These are phyloP conservation scores for Suillus alpinus DNA, from an alignment of 768 basidiomycete genomes.

Conservation along the genomic window DNA sequence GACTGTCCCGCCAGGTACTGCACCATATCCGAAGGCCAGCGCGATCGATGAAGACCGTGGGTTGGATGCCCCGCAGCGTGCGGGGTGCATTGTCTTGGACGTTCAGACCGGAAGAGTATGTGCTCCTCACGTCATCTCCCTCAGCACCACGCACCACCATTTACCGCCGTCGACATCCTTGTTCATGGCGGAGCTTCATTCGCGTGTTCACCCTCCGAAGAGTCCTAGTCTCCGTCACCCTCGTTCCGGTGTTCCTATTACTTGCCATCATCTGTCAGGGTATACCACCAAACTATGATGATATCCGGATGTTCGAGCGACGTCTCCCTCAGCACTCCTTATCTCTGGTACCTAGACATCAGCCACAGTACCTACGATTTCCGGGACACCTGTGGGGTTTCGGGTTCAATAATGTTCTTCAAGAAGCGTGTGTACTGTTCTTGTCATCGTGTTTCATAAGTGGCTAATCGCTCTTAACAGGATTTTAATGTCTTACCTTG, in stretches of 20 bases:
- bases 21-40: neutral
- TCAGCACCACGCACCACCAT: neutral
- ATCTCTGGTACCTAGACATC: conserved; percentile 13
- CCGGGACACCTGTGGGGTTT: conserved; percentile 58
- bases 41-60: neutral
- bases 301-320: conserved; percentile 34
- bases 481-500: conserved; percentile 50
- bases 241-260: conserved; percentile 23
- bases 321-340: conserved; percentile 39
- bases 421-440: conserved; percentile 49
- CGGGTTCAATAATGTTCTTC: conserved; percentile 60
- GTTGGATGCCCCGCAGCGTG: conserved; percentile 8
- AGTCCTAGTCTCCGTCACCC: conserved; percentile 19
- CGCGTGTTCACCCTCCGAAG: conserved; percentile 26
- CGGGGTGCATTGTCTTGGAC: conserved; percentile 2
- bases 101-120: conserved; percentile 11
- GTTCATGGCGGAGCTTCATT: conserved; percentile 10
- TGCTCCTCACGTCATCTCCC: conserved; percentile 8
- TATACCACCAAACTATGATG: conserved; percentile 37
- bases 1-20: neutral
- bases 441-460: neutral
- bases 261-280: conserved; percentile 33
- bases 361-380: conserved; percentile 43
- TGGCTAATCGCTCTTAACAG: conserved; percentile 22
- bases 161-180: conserved; percentile 11